Base-by-base conservation (phyloP, 139 green algal species). In the Tetradesmus obliquus region DNA sequence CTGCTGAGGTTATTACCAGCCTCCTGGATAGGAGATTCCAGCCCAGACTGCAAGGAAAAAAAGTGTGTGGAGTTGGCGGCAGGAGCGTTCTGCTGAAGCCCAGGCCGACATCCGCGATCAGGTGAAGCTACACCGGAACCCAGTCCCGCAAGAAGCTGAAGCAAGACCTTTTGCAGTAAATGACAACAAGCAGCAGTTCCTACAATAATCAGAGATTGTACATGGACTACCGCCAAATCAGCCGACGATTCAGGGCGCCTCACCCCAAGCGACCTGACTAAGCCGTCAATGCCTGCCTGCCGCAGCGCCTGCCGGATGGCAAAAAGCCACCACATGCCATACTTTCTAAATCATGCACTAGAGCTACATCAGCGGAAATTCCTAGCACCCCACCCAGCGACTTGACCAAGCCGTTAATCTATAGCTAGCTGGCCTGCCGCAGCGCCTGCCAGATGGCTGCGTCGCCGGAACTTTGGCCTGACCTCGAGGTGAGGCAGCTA, bases 1-100 rank as follows among this genome's bases (percentile, higher is more conserved):
- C 96, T 94, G 71, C 91, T 96, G 3, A 99, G 90, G 89, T 98
- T 98, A 82, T 94, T 91, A 53, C 98, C 98, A 3, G 92, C 95
- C 92, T 99, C 98, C 84, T 96, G 90, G 82, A 99, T 94, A 72
- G 88, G 72, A 1, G 96, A 90, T 84, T 98, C 95, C 88, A 99
- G 93, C 24, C 97, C 97, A 54, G 81, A 60, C 92, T 93, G 82
- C 24, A 69, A 45, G 32, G 82, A 5, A 69, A 1, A 69, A 84
- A 13, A 10, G 72, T 9, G 62, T 2, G 58, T 17, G 51, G n/a
- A 53, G 57, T 45, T 45, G 32, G 32, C 32, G 32, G 32, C 32
- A 45, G 32, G 32, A 45, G 32, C 32, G 32, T 45, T 45, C 0
- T 45, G 32, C 32, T 45, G 32, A 45, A 45, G 32, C 32, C 32